Evolutionary conservation across 345 rosid genomes (phyloP).

Genomic region (Linum tenue): DNA sequence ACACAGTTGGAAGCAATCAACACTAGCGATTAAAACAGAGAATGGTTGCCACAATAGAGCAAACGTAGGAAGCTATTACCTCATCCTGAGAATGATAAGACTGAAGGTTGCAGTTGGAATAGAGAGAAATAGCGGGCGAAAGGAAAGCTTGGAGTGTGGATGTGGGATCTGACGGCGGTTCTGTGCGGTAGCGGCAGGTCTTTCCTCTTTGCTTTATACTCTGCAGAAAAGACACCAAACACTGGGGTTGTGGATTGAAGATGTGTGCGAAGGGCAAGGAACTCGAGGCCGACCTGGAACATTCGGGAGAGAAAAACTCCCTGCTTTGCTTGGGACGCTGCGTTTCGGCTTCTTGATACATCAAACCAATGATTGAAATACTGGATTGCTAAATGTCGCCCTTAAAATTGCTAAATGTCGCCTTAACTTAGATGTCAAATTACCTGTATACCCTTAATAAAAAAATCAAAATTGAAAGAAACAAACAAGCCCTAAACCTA

Average conservation of each 20-base stretch:
- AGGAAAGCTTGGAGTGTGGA: neutral
- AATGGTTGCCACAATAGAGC: neutral
- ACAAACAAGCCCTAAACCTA: no score
- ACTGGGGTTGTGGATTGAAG: neutral
- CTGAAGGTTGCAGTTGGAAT: neutral
- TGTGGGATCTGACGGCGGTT: neutral
- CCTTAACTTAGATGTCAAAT: no score
- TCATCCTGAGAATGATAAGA: neutral
- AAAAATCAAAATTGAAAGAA: no score
- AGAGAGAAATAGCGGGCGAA: neutral
- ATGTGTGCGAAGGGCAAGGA: neutral
- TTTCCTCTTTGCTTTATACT: neutral
- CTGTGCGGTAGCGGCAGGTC: neutral
- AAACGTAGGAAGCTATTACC: neutral
- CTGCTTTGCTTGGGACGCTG: neutral
- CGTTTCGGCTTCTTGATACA: neutral
- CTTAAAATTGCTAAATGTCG: no score
- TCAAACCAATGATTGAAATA: no score
- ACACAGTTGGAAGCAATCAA: neutral
- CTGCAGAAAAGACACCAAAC: neutral
- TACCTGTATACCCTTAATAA: no score
- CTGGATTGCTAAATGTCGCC: no score
- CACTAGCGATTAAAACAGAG: neutral
- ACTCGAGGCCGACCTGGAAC: neutral
- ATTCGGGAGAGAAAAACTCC: neutral